Percentiles rank a stretch among this genome's conserved stretches.
These are phyloP conservation scores for Lithospermum erythrorhizon DNA, from an alignment of 257 asterid genomes.

Conservation along the genomic window DNA sequence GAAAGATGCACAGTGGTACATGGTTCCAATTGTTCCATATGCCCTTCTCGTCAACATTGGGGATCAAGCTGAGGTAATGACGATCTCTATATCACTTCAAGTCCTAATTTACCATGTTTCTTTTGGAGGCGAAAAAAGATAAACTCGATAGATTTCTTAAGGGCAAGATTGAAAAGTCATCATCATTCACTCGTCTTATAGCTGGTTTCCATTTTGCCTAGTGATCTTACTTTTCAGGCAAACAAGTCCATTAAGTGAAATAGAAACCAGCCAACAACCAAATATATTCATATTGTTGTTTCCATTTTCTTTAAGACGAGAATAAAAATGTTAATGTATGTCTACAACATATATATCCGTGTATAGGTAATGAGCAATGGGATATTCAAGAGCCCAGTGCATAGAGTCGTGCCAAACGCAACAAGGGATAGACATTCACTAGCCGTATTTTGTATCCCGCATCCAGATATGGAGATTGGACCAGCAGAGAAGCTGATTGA, in stretches of 20 bases:
- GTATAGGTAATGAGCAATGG: conserved; percentile 46
- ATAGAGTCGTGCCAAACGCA: conserved; percentile 38
- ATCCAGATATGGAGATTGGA: conserved; percentile 21
- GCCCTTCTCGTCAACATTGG: conserved; percentile 48
- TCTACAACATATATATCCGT: too few species aligned
- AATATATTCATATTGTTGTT: too few species aligned
- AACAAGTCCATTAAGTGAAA: too few species aligned
- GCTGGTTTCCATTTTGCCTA: not conserved
- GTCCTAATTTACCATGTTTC: not conserved
- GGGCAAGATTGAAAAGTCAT: too few species aligned
- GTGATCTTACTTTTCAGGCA: too few species aligned
- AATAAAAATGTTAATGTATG: too few species aligned
- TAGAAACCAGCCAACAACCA: too few species aligned
- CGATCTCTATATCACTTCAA: not conserved
- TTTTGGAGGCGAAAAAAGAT: not conserved
- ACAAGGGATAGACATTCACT: conserved; percentile 25
- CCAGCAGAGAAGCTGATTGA: conserved; percentile 25
- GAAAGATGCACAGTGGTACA: conserved; percentile 44
- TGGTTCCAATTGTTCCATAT: conserved; percentile 35
- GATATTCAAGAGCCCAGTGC: conserved; percentile 40
- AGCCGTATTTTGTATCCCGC: conserved; percentile 29
- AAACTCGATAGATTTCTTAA: too few species aligned
- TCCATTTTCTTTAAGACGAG: too few species aligned
- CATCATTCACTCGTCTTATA: too few species aligned
- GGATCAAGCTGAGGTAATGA: conserved; percentile 60